A percentile compares a stretch with the other conserved stretches of the same genome.
phyloP scores from a whole-genome alignment of 2,329 filamentous ascomycete species.

The Paecilomyces niveus region DNA sequence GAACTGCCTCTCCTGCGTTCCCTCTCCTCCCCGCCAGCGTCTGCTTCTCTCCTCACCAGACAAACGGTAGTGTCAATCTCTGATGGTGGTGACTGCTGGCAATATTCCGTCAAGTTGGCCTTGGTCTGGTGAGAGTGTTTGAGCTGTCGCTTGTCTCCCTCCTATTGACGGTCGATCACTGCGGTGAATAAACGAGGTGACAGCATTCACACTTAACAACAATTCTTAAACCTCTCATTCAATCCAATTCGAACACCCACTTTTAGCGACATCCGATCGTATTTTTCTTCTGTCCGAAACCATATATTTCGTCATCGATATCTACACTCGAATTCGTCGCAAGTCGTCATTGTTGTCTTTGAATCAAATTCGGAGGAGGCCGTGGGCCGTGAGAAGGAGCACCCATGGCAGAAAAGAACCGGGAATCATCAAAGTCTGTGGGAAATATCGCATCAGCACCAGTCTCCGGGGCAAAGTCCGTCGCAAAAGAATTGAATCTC shows the following conservation, averaged over 20 bases:
- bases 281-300: background rate
- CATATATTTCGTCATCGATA: background rate
- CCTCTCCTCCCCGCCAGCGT: background rate
- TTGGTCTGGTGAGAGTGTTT: background rate
- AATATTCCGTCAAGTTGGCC: background rate
- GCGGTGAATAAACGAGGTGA: background rate
- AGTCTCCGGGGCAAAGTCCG: background rate
- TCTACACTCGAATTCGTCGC: background rate
- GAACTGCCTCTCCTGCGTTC: background rate
- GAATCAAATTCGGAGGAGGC: background rate
- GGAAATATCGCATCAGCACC: constrained; percentile 3
- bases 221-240: background rate
- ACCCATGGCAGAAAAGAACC: constrained; percentile 17
- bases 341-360: background rate
- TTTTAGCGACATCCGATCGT: background rate
- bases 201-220: background rate
- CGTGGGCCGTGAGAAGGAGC: background rate
- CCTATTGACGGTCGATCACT: background rate
- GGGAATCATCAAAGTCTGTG: constrained; percentile 9
- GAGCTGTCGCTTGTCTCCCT: background rate
- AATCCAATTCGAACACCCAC: background rate
- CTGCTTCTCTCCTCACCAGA: background rate
- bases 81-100: background rate
- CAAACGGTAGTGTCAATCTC: background rate
- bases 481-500: constrained; percentile 23